These are phyloP conservation scores for Mortierella antarctica DNA, from an alignment of 192 early-diverging fungal genomes.

Conservation along the genomic window DNA sequence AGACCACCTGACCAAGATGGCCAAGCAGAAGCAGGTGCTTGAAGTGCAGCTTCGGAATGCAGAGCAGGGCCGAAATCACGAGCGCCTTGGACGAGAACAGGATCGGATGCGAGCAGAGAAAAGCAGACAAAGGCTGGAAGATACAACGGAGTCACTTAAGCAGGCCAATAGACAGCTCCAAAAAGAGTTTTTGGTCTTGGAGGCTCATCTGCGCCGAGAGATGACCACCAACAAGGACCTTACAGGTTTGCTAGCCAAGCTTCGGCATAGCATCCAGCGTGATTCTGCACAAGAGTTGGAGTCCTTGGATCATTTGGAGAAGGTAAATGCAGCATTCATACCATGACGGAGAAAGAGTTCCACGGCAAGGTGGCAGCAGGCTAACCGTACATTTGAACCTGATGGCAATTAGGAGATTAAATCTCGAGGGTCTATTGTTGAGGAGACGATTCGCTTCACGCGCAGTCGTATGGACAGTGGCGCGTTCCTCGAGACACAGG, in stretches of 20 bases:
- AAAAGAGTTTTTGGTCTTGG: slow-evolving; percentile 12
- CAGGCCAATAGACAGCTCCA: slow-evolving; percentile 2
- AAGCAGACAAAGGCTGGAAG: slow-evolving; percentile 3
- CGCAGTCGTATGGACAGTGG: slow-evolving; percentile 35
- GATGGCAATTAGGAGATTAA: slow-evolving; percentile 16
- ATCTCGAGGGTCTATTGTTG: slow-evolving; percentile 8
- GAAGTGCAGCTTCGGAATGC: slow-evolving; percentile 10
- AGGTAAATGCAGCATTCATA: neutral
- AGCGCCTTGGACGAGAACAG: neutral
- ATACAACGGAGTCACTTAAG: slow-evolving; percentile 6
- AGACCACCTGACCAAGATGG: slow-evolving; percentile 3
- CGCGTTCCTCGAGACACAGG: slow-evolving; percentile 11
- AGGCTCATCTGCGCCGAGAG: slow-evolving; percentile 16
- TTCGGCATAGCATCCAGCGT: slow-evolving; percentile 5
- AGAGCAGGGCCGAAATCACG: neutral
- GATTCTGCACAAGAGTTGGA: slow-evolving; percentile 22
- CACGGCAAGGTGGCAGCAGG: no score
- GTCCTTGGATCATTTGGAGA: slow-evolving; percentile 15
- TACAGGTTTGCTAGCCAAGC: slow-evolving; percentile 2
- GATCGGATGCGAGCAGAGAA: slow-evolving; percentile 6
- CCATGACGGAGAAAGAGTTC: neutral
- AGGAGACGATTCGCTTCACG: slow-evolving; percentile 11
- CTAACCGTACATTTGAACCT: neutral
- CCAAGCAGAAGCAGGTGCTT: neutral
- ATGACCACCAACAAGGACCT: slow-evolving; percentile 17